These are phyloP conservation scores for Neofusicoccum ribis DNA, from an alignment of 2,329 filamentous ascomycete species.

Conservation along the genomic window DNA sequence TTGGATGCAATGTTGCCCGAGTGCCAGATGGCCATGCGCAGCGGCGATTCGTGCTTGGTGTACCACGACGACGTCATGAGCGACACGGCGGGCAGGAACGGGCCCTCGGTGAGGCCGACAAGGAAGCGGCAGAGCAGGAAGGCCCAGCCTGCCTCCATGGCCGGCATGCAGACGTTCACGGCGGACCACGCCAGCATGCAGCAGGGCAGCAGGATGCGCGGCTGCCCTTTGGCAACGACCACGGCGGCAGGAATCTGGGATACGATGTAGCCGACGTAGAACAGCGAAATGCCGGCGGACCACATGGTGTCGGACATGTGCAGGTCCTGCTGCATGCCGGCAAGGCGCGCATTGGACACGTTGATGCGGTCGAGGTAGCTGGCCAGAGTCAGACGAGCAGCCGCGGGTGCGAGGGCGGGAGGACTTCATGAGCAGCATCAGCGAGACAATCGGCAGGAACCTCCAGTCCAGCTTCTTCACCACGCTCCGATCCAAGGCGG, in stretches of 20 bases:
- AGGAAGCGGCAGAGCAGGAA: constrained; percentile 42
- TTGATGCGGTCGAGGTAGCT: constrained; percentile 26
- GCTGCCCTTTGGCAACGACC: constrained; percentile 23
- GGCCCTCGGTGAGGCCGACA: constrained; percentile 41
- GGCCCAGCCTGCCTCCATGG: constrained; percentile 36
- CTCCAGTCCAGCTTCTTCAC: constrained; percentile 32
- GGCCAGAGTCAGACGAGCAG: constrained; percentile 24
- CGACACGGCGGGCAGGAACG: constrained; percentile 41
- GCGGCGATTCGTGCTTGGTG: constrained; percentile 52
- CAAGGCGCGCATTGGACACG: constrained; percentile 35
- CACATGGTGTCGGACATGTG: constrained; percentile 33
- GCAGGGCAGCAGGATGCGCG: constrained; percentile 36
- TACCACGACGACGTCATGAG: constrained; percentile 50
- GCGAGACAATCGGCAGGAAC: constrained; percentile 31
- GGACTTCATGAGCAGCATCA: constrained; percentile 37
- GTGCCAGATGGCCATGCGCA: constrained; percentile 54
- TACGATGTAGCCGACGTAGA: constrained; percentile 25
- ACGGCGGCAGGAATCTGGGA: constrained; percentile 19
- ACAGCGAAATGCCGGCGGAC: constrained; percentile 31
- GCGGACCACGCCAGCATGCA: constrained; percentile 47
- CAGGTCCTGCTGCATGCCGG: constrained; percentile 35
- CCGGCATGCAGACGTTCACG: constrained; percentile 49
- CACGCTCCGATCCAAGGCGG: background rate
- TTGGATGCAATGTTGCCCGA: constrained; percentile 51
- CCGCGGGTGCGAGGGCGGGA: background rate